phyloP scores from a whole-genome alignment of 192 early-diverging fungal genomes.

The Coemansia sp. region DNA sequence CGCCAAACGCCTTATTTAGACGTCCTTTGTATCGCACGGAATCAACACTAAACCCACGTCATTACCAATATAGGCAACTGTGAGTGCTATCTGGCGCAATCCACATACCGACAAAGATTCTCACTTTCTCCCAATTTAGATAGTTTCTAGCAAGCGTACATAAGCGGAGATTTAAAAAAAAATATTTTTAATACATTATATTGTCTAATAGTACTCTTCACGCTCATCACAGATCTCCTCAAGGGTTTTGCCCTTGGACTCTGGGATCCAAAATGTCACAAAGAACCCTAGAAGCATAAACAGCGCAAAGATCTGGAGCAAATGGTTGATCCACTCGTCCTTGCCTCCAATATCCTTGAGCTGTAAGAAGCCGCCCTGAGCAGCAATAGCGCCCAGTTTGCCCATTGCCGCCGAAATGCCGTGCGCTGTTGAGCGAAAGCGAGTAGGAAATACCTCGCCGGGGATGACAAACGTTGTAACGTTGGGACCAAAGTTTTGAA shows the following conservation, averaged over 20 bases:
- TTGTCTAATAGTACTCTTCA: conserved; percentile 26
- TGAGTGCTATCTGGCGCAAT: conserved; percentile 17
- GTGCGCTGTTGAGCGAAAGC: conserved; percentile 76
- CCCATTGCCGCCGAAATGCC: conserved; percentile 81
- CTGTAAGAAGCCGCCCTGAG: conserved; percentile 69
- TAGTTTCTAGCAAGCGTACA: too few relatives aligned
- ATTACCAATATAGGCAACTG: conserved; percentile 29
- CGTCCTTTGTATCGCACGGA: neutral
- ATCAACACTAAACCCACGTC: conserved; percentile 21
- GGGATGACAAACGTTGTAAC: conserved; percentile 84
- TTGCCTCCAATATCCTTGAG: conserved; percentile 70
- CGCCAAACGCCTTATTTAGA: conserved; percentile 11
- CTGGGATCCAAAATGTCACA: conserved; percentile 49
- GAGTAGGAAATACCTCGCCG: conserved; percentile 79
- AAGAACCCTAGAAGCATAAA: conserved; percentile 74
- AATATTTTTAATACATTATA: neutral
- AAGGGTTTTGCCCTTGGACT: conserved; percentile 47
- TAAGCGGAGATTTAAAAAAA: neutral
- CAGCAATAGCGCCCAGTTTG: conserved; percentile 75
- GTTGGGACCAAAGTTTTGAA: conserved; percentile 97
- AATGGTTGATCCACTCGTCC: conserved; percentile 61
- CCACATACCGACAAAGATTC: conserved; percentile 6
- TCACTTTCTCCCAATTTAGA: too few relatives aligned
- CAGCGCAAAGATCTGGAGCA: conserved; percentile 71
- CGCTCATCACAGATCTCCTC: conserved; percentile 48